Percentiles rank a stretch among this genome's conserved stretches.
These are phyloP conservation scores for Salix dunnii DNA, from an alignment of 345 rosid species.

Conservation along the genomic window DNA sequence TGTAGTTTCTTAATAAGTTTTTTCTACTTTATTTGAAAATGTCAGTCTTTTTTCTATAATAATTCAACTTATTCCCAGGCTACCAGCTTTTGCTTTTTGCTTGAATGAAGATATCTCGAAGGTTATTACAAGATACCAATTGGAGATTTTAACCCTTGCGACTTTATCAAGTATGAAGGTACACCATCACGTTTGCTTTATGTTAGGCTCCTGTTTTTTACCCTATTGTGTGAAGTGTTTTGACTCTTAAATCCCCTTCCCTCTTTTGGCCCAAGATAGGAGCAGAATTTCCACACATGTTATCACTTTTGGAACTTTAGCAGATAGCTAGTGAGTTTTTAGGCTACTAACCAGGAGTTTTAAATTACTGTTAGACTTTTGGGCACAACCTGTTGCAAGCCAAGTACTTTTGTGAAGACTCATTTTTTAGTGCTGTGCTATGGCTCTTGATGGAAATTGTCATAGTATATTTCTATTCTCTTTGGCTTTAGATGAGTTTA, in stretches of 20 bases:
- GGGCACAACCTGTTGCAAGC: no score
- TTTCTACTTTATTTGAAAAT: background rate
- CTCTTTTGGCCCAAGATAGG: background rate
- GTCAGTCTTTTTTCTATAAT: background rate
- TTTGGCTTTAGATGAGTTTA: no score
- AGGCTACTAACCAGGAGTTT: no score
- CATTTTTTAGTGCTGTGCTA: no score
- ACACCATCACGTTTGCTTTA: background rate
- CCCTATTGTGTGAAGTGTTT: background rate
- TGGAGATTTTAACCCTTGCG: slow-evolving; percentile 87
- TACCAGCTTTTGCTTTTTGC: slow-evolving; percentile 81
- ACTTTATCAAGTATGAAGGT: slow-evolving; percentile 70
- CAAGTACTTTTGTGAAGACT: no score
- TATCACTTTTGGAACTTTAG: no score
- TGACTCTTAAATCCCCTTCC: background rate
- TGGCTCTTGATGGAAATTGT: no score
- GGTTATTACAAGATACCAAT: slow-evolving; percentile 48
- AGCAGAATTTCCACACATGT: no score
- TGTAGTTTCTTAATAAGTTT: background rate
- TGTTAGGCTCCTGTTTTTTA: background rate
- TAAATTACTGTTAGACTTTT: no score
- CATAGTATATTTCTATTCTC: no score
- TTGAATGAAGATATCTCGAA: slow-evolving; percentile 52
- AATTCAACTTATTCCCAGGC: slow-evolving; percentile 35
- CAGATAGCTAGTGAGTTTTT: no score